Base-by-base conservation (phyloP, 345 rosid species). In the Citrus sp. region DNA sequence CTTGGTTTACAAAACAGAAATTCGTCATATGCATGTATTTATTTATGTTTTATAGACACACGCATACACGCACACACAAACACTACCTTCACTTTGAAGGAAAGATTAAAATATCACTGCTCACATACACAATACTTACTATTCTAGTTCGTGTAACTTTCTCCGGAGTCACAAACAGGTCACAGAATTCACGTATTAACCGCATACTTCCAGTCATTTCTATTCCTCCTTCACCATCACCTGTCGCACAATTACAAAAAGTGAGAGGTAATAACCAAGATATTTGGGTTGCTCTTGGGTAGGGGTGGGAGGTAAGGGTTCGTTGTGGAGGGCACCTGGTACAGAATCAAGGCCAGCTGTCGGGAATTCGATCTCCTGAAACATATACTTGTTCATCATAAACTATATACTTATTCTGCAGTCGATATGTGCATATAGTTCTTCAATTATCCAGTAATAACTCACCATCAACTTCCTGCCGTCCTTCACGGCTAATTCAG, bases 141-240 rank as follows among this genome's bases (percentile, higher is more conserved):
- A 95, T 88, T 86, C 98, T 87, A 73, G 98, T 95, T 77, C 83
- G 83, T 68, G 87, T 70, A 76, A 86, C 90, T 79, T 92, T 91
- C 72, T 91, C 89, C 4, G 92, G 90, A 73, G 63, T 78, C 58
- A 95, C 76, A 6, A 95, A 75, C 46, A 83, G 87, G 84, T 95
- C 93, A 77, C 98, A 92, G 78, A 92, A 95, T 82, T 93, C 92
- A 30, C 94, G 94, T 56, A 92, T 93, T 79, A 93, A 77, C 87
- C 83, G 94, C 86, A 95, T 95, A 77, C 98, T 95, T 56, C 63
- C 98, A 0, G 97, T 95, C 98, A 93, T 93, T 79, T 95, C 98
- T 63, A 77, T 91, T 67, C 97, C 98, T 76, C 98, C 98, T 91
- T 95, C 98, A 76, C 97, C 98, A 85, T 95, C 98, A 75, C 98